A percentile compares a stretch with the other conserved stretches of the same genome.
Conservation (phyloP, 1,139 yeast genomes). For the Candida freyschussii region DNA sequence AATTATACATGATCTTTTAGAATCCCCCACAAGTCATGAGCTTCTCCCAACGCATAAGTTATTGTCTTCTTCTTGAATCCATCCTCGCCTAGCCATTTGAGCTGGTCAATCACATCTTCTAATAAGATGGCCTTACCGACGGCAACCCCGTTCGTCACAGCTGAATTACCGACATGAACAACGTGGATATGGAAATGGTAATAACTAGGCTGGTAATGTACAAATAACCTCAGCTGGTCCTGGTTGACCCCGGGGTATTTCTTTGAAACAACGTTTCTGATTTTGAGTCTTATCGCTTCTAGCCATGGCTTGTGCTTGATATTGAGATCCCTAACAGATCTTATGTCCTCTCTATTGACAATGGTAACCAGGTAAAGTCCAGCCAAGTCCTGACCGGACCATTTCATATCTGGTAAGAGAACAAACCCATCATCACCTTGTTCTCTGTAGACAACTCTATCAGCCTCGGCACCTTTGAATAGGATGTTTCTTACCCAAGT, state of each 20-base stretch:
- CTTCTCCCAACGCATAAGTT: constrained; percentile 65
- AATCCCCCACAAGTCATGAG: constrained; percentile 67
- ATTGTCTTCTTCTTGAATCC: constrained; percentile 47
- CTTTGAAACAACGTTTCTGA: constrained; percentile 44
- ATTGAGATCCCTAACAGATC: constrained; percentile 71
- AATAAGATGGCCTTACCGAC: constrained; percentile 80
- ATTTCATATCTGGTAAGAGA: constrained; percentile 78
- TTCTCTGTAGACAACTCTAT: constrained; percentile 58
- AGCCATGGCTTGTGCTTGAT: constrained; percentile 56
- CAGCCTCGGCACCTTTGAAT: constrained; percentile 79
- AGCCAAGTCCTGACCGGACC: constrained; percentile 77
- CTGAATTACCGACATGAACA: constrained; percentile 71
- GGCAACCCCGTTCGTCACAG: constrained; percentile 64
- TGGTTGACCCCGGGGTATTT: constrained; percentile 34
- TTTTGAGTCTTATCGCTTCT: constrained; percentile 37
- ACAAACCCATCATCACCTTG: constrained; percentile 55
- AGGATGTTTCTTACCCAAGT: constrained; percentile 91
- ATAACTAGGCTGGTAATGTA: constrained; percentile 94
- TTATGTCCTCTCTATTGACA: constrained; percentile 65
- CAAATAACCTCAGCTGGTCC: constrained; percentile 63
- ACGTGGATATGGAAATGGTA: constrained; percentile 93
- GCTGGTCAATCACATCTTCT: constrained; percentile 76
- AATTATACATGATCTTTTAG: constrained; percentile 16
- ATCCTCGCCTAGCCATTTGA: constrained; percentile 46
- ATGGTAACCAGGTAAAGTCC: constrained; percentile 76